Evolutionary conservation across 176 grass and related monocot genomes (phyloP), one percentile per base, ranked within the genome.

Genomic region (Oryza officinalis): DNA sequence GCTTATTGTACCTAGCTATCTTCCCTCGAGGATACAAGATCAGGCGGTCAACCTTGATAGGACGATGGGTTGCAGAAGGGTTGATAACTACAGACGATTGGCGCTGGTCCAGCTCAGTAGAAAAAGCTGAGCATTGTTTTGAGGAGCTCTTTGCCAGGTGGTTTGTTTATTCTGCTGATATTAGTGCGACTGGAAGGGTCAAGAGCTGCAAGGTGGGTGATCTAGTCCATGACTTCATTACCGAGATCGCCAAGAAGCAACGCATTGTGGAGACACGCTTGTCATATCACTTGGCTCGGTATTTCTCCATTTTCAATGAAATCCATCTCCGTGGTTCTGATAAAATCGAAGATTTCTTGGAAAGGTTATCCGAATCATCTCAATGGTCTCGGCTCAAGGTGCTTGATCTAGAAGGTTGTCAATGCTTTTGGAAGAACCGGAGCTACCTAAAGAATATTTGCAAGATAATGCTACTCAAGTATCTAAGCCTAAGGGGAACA

Each of bases 261-360:
- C 57, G 5, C 28, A 79, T 79, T 2, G 15, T 86, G 28, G 40
- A 65, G 15, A 27, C 67, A 28, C 84, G 54, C 38, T 3, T 86
- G 3, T 86, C 84, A 28, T 12, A 27, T 9, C 84, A 65, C 10
- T 50, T 71, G 84, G 84, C 75, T 46, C 54, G 2, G 0, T 67
- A 79, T 6, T 79, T 86, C 67, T 86, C 75, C 75, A 86, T 79
- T 47, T 86, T 65, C n/a, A 86, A 17, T 2, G 28, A 71, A 27
- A 0, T 86, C 28, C 84, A 2, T 3, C 84, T 86, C 11, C 54
- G 40, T 2, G 2, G 5, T 54, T 79, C 67, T 13, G 75, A 79
- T 49, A 8, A 1, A 1, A 72, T 81, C 0, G 10, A 31, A 0
- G 3, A 22, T 10, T 85, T 85, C 83, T 54, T 30, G 1, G 2